Percentiles rank a stretch among this genome's conserved stretches.
Evolutionary conservation across 148 eudicot species (phyloP).

Genomic region (Polygonum aviculare): DNA sequence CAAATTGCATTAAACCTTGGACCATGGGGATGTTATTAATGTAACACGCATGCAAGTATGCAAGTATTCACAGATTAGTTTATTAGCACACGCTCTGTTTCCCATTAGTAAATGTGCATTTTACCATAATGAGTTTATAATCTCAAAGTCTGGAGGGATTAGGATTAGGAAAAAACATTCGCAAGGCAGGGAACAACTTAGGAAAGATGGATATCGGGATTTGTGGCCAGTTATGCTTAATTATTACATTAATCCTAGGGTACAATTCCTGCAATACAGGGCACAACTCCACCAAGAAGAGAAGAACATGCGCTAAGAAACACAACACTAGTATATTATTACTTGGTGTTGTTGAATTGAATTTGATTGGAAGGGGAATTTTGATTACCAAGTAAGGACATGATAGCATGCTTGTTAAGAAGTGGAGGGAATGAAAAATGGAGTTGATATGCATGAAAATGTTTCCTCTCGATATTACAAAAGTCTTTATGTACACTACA

Average conservation of each 20-base stretch:
- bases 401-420: slow-evolving; percentile 24
- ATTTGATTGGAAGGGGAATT: background rate
- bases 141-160: slow-evolving; percentile 13
- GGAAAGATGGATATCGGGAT: background rate
- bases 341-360: background rate
- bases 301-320: too few species aligned
- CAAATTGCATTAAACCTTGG: background rate
- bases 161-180: background rate
- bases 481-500: slow-evolving; percentile 9
- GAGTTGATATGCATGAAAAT: slow-evolving; percentile 23
- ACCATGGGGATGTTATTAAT: background rate
- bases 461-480: slow-evolving; percentile 43
- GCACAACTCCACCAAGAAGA: too few species aligned
- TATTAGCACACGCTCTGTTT: slow-evolving; percentile 19
- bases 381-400: slow-evolving; percentile 11
- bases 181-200: background rate
- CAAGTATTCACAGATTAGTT: background rate
- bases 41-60: background rate
- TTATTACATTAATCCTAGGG: background rate
- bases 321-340: background rate
- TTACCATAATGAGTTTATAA: slow-evolving; percentile 23
- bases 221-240: background rate
- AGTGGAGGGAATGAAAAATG: slow-evolving; percentile 19
- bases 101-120: slow-evolving; percentile 2
- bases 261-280: background rate